These are phyloP conservation scores for Phytophthora brassicae DNA, from an alignment of 352 stramenopile genomes.

Conservation along the genomic window DNA sequence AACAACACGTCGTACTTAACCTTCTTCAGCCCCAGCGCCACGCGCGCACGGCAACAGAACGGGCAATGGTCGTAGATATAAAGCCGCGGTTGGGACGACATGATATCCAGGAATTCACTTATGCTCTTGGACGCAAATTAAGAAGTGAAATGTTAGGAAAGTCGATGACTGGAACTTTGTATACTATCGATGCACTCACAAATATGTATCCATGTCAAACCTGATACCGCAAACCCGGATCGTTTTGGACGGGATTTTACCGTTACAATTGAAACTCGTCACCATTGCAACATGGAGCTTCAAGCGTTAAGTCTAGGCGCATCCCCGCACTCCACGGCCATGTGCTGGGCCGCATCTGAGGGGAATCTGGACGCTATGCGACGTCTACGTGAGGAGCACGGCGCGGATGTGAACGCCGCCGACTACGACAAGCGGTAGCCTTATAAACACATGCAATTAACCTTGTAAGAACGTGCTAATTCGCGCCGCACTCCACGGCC, in stretches of 20 bases:
- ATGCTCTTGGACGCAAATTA: slow-evolving; percentile 10
- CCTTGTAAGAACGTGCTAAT: too few relatives aligned
- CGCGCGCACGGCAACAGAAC: slow-evolving; percentile 52
- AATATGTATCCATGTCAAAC: neutral
- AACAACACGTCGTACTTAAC: slow-evolving; percentile 38
- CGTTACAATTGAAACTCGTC: neutral
- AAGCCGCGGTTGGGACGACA: slow-evolving; percentile 23
- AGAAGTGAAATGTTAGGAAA: slow-evolving; percentile 1
- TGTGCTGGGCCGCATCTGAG: slow-evolving; percentile 75
- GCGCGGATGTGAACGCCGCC: slow-evolving; percentile 67
- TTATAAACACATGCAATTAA: too few relatives aligned
- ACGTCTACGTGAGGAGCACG: slow-evolving; percentile 56
- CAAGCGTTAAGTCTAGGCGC: neutral
- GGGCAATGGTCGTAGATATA: slow-evolving; percentile 68
- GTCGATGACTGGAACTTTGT: slow-evolving; percentile 4
- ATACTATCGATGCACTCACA: too few relatives aligned
- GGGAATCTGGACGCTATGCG: slow-evolving; percentile 65
- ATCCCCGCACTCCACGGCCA: slow-evolving; percentile 57
- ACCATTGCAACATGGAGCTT: slow-evolving; percentile 12
- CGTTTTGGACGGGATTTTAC: neutral
- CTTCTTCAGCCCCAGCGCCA: slow-evolving; percentile 56
- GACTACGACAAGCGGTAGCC: slow-evolving; percentile 78
- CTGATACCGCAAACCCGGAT: neutral
- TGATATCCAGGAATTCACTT: neutral
- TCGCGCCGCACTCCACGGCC: slow-evolving; percentile 66